A percentile compares a stretch with the other conserved stretches of the same genome.
Conservation (phyloP, 2,329 filamentous ascomycete genomes). For the Aspergillus tamarii region DNA sequence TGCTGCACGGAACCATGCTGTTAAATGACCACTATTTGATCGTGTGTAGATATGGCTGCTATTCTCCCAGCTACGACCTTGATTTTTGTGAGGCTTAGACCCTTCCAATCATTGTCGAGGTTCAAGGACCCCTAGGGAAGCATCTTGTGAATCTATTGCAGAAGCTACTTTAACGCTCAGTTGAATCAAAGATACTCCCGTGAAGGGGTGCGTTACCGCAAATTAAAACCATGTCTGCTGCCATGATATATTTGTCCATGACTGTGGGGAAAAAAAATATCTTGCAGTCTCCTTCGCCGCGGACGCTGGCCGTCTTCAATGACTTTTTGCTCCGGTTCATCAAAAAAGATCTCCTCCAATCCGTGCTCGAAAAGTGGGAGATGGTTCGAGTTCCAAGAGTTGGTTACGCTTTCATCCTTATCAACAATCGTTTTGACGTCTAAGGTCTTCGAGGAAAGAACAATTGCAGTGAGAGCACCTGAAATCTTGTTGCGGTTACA, state of each 20-base stretch:
- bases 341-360: neutral
- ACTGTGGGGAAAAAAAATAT: neutral
- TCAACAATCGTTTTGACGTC: neutral
- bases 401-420: neutral
- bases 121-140: neutral
- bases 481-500: no score
- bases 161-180: no score
- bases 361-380: neutral
- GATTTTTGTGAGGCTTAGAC: neutral
- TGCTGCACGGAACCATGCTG: neutral
- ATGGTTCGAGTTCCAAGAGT: neutral
- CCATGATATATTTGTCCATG: neutral
- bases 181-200: neutral
- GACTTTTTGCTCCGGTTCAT: neutral
- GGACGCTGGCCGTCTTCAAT: neutral
- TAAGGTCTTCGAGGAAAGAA: neutral
- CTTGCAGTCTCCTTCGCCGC: neutral
- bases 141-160: neutral
- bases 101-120: neutral
- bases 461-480: neutral
- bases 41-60: neutral
- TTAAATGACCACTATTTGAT: neutral
- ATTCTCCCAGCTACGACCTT: neutral
- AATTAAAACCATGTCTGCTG: neutral
- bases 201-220: neutral